Conservation (phyloP, 805 yeast genomes). For the Spathaspora girioi region DNA sequence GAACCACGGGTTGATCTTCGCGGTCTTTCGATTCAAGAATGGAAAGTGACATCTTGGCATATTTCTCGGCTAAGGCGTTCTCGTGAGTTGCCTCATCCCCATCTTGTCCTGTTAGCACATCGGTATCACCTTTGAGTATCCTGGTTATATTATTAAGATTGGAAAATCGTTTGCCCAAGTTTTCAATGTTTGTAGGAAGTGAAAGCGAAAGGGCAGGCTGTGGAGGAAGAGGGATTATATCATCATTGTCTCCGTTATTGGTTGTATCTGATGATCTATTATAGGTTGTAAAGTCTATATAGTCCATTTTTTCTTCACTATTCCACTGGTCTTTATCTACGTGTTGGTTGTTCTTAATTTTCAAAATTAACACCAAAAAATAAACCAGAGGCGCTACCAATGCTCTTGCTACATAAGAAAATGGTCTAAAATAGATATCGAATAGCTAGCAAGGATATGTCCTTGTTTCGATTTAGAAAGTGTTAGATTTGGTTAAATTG, state of each 20-base stretch:
- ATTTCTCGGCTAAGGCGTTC: constrained; percentile 37
- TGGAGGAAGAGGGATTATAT: constrained; percentile 25
- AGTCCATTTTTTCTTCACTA: constrained; percentile 30
- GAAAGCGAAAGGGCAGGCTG: constrained; percentile 44
- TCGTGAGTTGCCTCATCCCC: constrained; percentile 7
- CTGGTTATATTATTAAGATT: constrained; percentile 14
- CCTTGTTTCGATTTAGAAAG: no score
- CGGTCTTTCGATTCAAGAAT: constrained; percentile 24
- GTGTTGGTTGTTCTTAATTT: not conserved
- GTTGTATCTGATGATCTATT: constrained; percentile 7
- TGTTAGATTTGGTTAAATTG: no score
- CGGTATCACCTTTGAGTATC: constrained; percentile 2
- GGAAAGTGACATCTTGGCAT: constrained; percentile 45
- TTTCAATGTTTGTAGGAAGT: constrained; percentile 28
- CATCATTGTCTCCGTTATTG: constrained; percentile 3
- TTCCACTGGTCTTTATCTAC: not conserved
- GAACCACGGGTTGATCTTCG: constrained; percentile 1
- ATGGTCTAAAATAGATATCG: not conserved
- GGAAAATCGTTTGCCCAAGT: constrained; percentile 29
- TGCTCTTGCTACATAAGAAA: no score
- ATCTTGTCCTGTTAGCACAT: constrained; percentile 4
- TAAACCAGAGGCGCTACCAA: not conserved
- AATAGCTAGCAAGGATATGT: not conserved
- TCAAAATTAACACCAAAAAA: not conserved
- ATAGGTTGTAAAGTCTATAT: constrained; percentile 36